These are phyloP conservation scores for Trichoderma virens DNA, from an alignment of 495 filamentous ascomycete species.

Conservation along the genomic window DNA sequence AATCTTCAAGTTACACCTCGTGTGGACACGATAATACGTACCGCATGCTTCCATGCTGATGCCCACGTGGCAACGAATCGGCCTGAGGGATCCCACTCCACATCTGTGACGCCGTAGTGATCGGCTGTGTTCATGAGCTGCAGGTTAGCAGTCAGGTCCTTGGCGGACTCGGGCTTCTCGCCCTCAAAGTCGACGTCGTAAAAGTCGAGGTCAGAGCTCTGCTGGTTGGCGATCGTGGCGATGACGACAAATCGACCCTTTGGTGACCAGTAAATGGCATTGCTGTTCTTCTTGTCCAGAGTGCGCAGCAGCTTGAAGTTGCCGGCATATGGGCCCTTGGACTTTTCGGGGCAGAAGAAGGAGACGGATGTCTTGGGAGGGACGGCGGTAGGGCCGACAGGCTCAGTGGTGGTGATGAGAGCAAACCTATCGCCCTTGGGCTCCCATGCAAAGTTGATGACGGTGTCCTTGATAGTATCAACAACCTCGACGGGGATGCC, in stretches of 20 bases:
- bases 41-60: conserved; percentile 87
- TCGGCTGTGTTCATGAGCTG: conserved; percentile 87
- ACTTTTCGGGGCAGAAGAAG: conserved; percentile 94
- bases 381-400: conserved; percentile 62
- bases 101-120: conserved; percentile 94
- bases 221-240: conserved; percentile 82
- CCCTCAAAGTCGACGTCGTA: conserved; percentile 97
- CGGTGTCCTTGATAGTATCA: conserved; percentile 92
- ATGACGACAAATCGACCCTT: conserved; percentile 91
- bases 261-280: conserved; percentile 99
- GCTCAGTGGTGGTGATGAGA: conserved; percentile 89
- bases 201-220: conserved; percentile 93
- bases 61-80: conserved; percentile 89
- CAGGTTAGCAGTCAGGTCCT: conserved; percentile 89
- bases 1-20: background rate
- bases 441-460: conserved; percentile 99
- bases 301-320: conserved; percentile 95
- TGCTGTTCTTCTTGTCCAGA: conserved; percentile 96
- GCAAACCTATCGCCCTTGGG: conserved; percentile 96
- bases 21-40: conserved; percentile 40
- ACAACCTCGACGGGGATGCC: conserved; percentile 97
- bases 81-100: conserved; percentile 96
- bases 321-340: conserved; percentile 65
- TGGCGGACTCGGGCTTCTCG: conserved; percentile 84
- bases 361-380: conserved; percentile 90